Base-by-base conservation (phyloP, 108 stramenopile genomes). In the Cyclotella baltica region DNA sequence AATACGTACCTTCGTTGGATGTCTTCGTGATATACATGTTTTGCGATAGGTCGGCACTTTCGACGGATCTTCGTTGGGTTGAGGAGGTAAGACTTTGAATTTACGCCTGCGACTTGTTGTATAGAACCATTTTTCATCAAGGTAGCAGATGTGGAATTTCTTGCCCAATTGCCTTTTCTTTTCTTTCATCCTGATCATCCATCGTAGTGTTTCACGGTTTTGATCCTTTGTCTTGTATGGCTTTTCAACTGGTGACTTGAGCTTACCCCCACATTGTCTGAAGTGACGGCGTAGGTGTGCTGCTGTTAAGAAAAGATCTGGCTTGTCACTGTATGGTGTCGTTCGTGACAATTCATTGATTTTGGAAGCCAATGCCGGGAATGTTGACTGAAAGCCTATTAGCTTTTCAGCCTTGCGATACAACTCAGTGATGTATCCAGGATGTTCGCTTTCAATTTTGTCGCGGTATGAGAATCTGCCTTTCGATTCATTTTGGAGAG, bases 81-180 rank as follows among this genome's bases (percentile, higher is more conserved):
- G 19, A 37, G 28, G 47, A 30, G 66, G 47, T 10, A 78, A 52
- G 22, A 38, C 62, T 23, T 46, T 59, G 19, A 78, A 62, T 46
- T 53, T 70, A 30, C 47, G 36, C 15, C 50, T 15, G 6, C 67
- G 20, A 18, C 47, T 40, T 37, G 31, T 62, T n/a, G 43, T 52
- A 22, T 70, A 78, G 61, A 78, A 78, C 77, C 77, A 71, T 40
- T 78, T 78, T 36, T 78, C 70, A 63, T 78, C 77, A 30, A 70
- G 70, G 37, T 65, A 78, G 28, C 50, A 50, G 36, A 29, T 23
- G 47, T 43, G 30, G 46, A 68, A 68, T 28, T 22, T 22, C 20
- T 19, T 22, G 6, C 19, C 6, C 8, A 8, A 6, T 55, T n/a
- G 23, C 6, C 23, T 8, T 23, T 8, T 5, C 8, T 8, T 8